phyloP scores from a whole-genome alignment of 2,329 filamentous ascomycete species.

The Neurospora crassa region DNA sequence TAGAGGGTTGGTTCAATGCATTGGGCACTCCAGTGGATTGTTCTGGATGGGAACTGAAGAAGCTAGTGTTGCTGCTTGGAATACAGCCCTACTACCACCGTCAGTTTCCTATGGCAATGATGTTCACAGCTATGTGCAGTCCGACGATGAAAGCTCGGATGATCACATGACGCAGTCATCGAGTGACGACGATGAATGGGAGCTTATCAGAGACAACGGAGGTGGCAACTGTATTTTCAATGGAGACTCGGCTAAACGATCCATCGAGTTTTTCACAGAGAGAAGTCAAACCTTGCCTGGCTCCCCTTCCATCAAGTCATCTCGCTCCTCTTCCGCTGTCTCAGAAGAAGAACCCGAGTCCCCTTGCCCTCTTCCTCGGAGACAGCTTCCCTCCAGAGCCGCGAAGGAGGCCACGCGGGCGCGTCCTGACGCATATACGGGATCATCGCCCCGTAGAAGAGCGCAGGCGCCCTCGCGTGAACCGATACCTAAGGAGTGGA shows the following conservation, averaged over 20 bases:
- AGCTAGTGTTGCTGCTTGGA: neutral
- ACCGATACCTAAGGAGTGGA: too few relatives aligned
- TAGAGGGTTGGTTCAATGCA: neutral
- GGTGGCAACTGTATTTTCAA: neutral
- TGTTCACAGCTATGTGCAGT: neutral
- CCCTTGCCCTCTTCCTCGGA: neutral
- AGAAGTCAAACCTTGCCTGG: neutral
- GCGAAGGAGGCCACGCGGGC: neutral
- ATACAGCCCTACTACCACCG: neutral
- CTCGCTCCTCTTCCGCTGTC: neutral
- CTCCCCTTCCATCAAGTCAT: neutral
- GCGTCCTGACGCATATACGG: neutral
- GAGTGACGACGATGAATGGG: neutral
- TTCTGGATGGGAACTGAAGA: neutral
- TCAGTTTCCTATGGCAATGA: neutral
- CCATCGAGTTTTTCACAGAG: neutral
- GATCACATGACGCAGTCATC: neutral
- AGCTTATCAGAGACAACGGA: neutral
- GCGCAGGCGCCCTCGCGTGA: neutral
- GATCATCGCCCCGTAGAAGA: neutral
- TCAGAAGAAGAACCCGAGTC: neutral
- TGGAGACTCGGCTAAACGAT: neutral
- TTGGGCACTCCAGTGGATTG: neutral
- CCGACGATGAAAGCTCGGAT: neutral
- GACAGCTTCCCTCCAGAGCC: neutral